These are phyloP conservation scores for Akanthomyces lecanii DNA, from an alignment of 2,329 filamentous ascomycete genomes.

Conservation along the genomic window DNA sequence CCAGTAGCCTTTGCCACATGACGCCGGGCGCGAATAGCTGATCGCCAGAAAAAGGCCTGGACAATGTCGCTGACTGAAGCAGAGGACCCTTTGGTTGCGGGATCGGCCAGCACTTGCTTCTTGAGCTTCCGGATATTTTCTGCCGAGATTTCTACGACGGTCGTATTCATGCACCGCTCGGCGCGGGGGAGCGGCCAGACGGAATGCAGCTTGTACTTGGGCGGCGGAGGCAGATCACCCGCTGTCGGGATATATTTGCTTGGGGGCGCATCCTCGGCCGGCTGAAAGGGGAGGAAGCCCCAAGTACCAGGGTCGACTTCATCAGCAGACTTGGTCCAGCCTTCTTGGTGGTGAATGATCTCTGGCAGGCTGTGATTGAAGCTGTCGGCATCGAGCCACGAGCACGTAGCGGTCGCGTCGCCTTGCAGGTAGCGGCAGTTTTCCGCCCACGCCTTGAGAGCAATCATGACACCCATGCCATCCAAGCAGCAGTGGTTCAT, in stretches of 20 bases:
- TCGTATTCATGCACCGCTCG: slow-evolving; percentile 27
- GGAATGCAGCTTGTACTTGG: slow-evolving; percentile 25
- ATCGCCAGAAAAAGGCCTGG: slow-evolving; percentile 38
- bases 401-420: slow-evolving; percentile 24
- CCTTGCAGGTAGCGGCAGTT: slow-evolving; percentile 27
- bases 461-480: slow-evolving; percentile 27
- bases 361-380: slow-evolving; percentile 28
- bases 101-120: slow-evolving; percentile 26
- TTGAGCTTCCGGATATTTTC: slow-evolving; percentile 29
- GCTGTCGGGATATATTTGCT: slow-evolving; percentile 7
- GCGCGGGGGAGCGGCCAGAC: slow-evolving; percentile 29
- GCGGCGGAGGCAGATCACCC: slow-evolving; percentile 21
- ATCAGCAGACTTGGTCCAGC: slow-evolving; percentile 20
- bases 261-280: slow-evolving; percentile 10
- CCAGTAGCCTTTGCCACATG: slow-evolving; percentile 27
- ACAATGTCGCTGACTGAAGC: slow-evolving; percentile 35
- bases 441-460: slow-evolving; percentile 30
- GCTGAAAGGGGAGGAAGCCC: slow-evolving; percentile 26
- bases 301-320: slow-evolving; percentile 27
- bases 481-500: slow-evolving; percentile 28
- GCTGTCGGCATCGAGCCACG: slow-evolving; percentile 28
- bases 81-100: slow-evolving; percentile 23
- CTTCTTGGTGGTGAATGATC: slow-evolving; percentile 27
- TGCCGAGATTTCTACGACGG: slow-evolving; percentile 29
- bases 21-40: slow-evolving; percentile 32